Percentiles rank a stretch among this genome's conserved stretches.
Evolutionary conservation across 164 flowering plant genomes (phyloP).

Genomic region (Kalanchoe fedtschenkoi): DNA sequence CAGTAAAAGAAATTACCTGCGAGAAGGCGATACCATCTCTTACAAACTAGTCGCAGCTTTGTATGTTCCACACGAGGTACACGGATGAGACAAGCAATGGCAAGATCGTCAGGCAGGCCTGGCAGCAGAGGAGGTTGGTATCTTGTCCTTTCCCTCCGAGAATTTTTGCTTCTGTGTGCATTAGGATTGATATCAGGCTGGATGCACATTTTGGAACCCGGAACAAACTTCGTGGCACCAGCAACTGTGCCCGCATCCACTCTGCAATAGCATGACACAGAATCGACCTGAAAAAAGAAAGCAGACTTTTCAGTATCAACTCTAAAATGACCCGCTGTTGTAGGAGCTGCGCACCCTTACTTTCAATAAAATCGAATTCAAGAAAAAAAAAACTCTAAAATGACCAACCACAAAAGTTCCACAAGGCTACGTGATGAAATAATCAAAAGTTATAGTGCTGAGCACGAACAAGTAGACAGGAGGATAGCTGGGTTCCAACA

Average conservation of each 20-base stretch:
- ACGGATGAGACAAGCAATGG: slow-evolving; percentile 82
- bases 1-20: slow-evolving; percentile 82
- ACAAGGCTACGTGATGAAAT: background rate
- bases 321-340: background rate
- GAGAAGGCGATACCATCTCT: slow-evolving; percentile 81
- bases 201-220: slow-evolving; percentile 74
- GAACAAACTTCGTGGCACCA: slow-evolving; percentile 80
- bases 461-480: background rate
- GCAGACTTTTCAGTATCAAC: background rate
- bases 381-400: too few species aligned
- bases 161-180: slow-evolving; percentile 58
- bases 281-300: slow-evolving; percentile 57
- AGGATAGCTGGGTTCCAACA: too few species aligned
- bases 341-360: too few species aligned
- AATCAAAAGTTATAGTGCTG: background rate
- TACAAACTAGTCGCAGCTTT: slow-evolving; percentile 85
- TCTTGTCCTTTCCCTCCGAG: slow-evolving; percentile 61
- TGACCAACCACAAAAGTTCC: background rate
- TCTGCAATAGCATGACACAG: slow-evolving; percentile 81
- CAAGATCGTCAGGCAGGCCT: slow-evolving; percentile 96
- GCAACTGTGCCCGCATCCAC: slow-evolving; percentile 86
- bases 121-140: slow-evolving; percentile 81
- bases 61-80: slow-evolving; percentile 89
- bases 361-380: too few species aligned
- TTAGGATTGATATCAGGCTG: slow-evolving; percentile 81